Evolutionary conservation across 441 rosid genomes (phyloP).

Genomic region (Dalechampia spathulata): DNA sequence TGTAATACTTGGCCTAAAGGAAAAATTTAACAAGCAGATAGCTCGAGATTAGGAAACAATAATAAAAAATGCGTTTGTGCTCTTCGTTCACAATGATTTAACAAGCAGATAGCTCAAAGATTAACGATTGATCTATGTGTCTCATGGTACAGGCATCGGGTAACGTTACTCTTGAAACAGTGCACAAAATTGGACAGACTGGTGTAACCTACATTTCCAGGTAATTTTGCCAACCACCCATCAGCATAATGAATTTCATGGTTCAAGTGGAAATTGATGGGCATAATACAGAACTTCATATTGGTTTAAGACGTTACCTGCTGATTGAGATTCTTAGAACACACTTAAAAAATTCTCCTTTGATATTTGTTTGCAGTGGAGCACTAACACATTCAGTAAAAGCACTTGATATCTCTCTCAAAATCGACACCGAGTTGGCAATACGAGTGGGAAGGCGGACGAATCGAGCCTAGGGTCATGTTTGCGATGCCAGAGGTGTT

Average conservation of each 20-base stretch:
- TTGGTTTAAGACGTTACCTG: neutral
- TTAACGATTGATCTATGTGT: neutral
- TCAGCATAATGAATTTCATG: no score
- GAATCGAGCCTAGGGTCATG: slow-evolving; percentile 66
- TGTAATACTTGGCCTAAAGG: no score
- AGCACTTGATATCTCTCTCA: slow-evolving; percentile 88
- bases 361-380: slow-evolving; percentile 52
- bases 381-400: slow-evolving; percentile 88
- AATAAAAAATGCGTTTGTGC: no score
- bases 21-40: no score
- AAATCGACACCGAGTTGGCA: slow-evolving; percentile 88
- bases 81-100: no score
- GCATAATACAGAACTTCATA: neutral
- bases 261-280: neutral
- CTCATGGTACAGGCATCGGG: slow-evolving; percentile 69
- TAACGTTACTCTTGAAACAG: slow-evolving; percentile 84
- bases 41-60: no score
- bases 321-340: neutral
- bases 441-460: slow-evolving; percentile 87
- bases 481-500: no score
- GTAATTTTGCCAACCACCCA: slow-evolving; percentile 23
- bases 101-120: no score
- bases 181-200: slow-evolving; percentile 82
- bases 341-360: neutral
- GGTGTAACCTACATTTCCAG: slow-evolving; percentile 92